Base-by-base conservation (phyloP, 345 rosid genomes). In the Rhizophora apiculata region DNA sequence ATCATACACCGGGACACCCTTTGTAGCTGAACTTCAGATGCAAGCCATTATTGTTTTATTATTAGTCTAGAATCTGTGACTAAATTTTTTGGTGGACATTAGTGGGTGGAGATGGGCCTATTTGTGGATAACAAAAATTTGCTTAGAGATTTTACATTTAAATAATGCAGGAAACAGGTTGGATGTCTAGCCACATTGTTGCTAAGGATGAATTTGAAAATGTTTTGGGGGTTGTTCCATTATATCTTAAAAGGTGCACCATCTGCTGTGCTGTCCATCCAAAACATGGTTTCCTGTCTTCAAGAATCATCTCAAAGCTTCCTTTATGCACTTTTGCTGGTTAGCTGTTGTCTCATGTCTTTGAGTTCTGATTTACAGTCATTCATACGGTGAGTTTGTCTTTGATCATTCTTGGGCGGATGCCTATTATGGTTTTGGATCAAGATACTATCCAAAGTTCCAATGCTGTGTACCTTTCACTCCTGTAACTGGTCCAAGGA, bases 401-500 rank as follows among this genome's bases (percentile, higher is more conserved):
- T 94, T 94, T 60, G 97, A 94, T 77, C 87, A 94, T 83, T 79
- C 96, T 51, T 91, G 98, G 98, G 97, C 96, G 22, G 97, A 91
- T 73, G 98, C 98, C 26, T 94, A 91, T 82, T 85, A 91, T 27
- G 81, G 86, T 75, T 87, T 87, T 71, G 97, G 98, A 34, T 76
- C 85, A 67, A 82, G 91, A 85, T 91, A 91, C 77, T 94, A 94
- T 81, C 98, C 98, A 26, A 94, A 94, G 83, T 88, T 89, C 63
- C 98, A 94, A 73, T 89, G 89, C 31, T 94, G 98, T 84, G 96
- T 94, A 64, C 97, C 97, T 78, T 91, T 94, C 84, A 91, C 98
- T 37, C 98, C 97, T 0, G 97, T 94, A 43, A 82, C 98, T 75
- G 98, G 95, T 59, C 98, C 97, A 37, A 82, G 96, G 88, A 88